A percentile compares a stretch with the other conserved stretches of the same genome.
These are phyloP conservation scores for Gloeostereum incarnatum DNA, from an alignment of 768 basidiomycete species.

Conservation along the genomic window DNA sequence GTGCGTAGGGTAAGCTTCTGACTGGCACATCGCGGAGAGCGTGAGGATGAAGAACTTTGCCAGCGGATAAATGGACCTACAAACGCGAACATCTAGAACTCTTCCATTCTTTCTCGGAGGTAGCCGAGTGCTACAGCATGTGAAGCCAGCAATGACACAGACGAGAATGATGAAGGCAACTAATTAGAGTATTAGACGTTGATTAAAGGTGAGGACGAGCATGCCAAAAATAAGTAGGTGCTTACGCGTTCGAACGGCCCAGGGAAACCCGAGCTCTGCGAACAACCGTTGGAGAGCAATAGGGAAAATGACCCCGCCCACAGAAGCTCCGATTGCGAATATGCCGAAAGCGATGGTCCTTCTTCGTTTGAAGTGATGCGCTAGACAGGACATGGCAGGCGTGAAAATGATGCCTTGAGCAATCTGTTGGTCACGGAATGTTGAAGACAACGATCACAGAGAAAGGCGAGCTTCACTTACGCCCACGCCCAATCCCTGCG, in stretches of 20 bases:
- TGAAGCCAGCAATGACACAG: slow-evolving; percentile 9
- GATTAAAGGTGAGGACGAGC: not conserved
- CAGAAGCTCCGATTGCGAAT: slow-evolving; percentile 17
- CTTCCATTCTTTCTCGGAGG: slow-evolving; percentile 9
- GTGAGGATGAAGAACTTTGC: not conserved
- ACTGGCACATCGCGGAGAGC: slow-evolving; percentile 1
- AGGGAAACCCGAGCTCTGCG: slow-evolving; percentile 12
- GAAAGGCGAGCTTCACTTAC: slow-evolving; percentile 7
- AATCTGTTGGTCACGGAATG: not conserved
- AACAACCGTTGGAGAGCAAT: slow-evolving; percentile 13
- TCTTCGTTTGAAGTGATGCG: slow-evolving; percentile 13
- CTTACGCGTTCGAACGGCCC: slow-evolving; percentile 15
- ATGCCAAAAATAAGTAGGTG: not conserved
- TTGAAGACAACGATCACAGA: not conserved
- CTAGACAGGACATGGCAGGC: slow-evolving; percentile 9
- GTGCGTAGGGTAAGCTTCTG: slow-evolving; percentile 7
- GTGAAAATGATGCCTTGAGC: slow-evolving; percentile 10
- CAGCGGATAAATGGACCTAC: slow-evolving; percentile 1
- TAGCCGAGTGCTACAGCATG: slow-evolving; percentile 8
- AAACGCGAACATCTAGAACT: slow-evolving; percentile 10
- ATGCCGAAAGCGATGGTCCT: slow-evolving; percentile 18
- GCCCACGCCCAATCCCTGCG: slow-evolving; percentile 20
- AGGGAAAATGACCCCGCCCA: slow-evolving; percentile 16
- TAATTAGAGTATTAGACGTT: not conserved
- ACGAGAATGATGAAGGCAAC: slow-evolving; percentile 10